These are phyloP conservation scores for Ceratocystis eucalypticola DNA, from an alignment of 2,329 filamentous ascomycete genomes.

Conservation along the genomic window DNA sequence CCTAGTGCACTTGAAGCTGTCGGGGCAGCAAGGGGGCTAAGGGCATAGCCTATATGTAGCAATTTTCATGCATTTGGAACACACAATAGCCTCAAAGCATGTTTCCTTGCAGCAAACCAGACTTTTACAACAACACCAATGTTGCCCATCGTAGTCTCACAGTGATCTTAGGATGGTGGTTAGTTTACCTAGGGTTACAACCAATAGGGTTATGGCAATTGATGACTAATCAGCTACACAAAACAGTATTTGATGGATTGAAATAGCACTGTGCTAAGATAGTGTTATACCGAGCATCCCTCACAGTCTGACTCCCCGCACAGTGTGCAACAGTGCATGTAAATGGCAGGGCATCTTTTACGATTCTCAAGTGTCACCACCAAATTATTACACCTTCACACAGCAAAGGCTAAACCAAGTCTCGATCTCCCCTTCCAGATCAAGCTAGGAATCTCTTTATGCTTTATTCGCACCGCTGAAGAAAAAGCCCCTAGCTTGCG, in stretches of 20 bases:
- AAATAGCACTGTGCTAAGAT: neutral
- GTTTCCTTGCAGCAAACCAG: no score
- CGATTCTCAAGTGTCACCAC: neutral
- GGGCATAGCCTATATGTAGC: no score
- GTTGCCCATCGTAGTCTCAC: no score
- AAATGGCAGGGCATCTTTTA: neutral
- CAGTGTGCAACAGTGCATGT: neutral
- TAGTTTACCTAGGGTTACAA: neutral
- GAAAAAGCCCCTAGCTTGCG: neutral
- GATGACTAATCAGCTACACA: neutral
- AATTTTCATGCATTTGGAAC: no score
- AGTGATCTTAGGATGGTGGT: neutral
- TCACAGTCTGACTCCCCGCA: neutral
- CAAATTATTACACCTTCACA: neutral
- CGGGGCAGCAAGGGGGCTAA: no score
- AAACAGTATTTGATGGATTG: neutral
- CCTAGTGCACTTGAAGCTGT: no score
- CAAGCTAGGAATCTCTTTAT: neutral
- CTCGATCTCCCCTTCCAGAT: neutral
- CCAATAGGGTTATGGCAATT: rapidly evolving
- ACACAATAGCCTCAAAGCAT: no score
- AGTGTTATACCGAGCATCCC: neutral
- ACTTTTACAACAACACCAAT: no score
- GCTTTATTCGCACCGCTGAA: neutral
- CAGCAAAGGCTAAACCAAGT: neutral